Percentiles rank a stretch among this genome's conserved stretches.
These are phyloP conservation scores for Dentipellis sp. DNA, from an alignment of 768 basidiomycete genomes.

Conservation along the genomic window DNA sequence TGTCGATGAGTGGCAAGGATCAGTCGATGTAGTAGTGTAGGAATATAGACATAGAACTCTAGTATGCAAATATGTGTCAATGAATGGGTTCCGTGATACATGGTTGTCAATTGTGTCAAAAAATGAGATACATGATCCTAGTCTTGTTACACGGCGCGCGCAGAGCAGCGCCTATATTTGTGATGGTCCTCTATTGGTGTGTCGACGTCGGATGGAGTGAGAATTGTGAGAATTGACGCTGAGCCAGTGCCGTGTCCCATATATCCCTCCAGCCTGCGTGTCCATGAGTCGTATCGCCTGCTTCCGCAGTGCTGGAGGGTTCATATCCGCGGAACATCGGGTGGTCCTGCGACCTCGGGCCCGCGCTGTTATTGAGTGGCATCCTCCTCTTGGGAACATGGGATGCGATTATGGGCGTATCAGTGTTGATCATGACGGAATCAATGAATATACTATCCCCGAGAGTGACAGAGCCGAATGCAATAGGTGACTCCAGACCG, in stretches of 20 bases:
- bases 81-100: too few species aligned
- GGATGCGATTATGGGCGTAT: not conserved
- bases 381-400: constrained; percentile 3
- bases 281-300: not conserved
- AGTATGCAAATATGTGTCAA: too few species aligned
- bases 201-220: not conserved
- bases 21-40: too few species aligned
- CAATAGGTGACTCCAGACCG: constrained; percentile 5
- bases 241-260: not conserved
- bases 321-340: constrained; percentile 10
- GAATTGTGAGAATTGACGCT: not conserved
- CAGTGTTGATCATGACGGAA: constrained; percentile 10
- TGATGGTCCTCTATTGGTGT: too few species aligned
- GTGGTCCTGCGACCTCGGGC: constrained; percentile 7
- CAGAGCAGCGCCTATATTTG: too few species aligned
- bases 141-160: too few species aligned
- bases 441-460: constrained; percentile 9
- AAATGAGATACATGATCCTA: too few species aligned
- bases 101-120: too few species aligned
- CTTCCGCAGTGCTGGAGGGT: not conserved
- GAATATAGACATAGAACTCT: too few species aligned
- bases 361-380: not conserved
- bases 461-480: constrained; percentile 11
- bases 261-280: not conserved
- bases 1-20: too few species aligned